Evolutionary conservation across 805 yeast genomes (phyloP).

Genomic region (Suhomyces xylopsoci): DNA sequence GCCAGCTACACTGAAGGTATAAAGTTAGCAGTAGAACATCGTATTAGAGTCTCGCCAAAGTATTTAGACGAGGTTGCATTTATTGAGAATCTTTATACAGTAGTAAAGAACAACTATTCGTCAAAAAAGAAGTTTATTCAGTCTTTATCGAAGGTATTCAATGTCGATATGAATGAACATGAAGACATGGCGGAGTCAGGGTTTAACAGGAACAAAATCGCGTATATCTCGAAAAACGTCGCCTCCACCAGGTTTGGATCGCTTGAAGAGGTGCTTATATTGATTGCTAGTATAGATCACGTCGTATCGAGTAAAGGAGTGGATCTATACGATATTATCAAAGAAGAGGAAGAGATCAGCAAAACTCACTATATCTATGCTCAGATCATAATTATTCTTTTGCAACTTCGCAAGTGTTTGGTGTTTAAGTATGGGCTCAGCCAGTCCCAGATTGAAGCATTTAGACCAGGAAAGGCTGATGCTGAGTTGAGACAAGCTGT

Average conservation of each 20-base stretch:
- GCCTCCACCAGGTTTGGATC: constrained; percentile 36
- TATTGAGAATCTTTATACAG: constrained; percentile 38
- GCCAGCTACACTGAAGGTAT: constrained; percentile 63
- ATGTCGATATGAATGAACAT: constrained; percentile 7
- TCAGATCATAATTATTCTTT: constrained; percentile 14
- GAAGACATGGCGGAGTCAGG: not conserved
- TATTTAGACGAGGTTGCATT: constrained; percentile 29
- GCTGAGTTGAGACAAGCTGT: constrained; percentile 32
- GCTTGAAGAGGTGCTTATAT: constrained; percentile 50
- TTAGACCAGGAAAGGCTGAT: constrained; percentile 27
- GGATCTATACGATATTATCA: constrained; percentile 23
- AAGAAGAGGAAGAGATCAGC: constrained; percentile 9
- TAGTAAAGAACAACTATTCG: constrained; percentile 37
- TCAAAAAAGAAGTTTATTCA: constrained; percentile 43
- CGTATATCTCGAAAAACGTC: constrained; percentile 37
- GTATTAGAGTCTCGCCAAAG: constrained; percentile 21
- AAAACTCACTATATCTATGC: constrained; percentile 9
- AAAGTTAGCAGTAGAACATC: constrained; percentile 48
- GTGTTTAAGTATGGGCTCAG: constrained; percentile 19
- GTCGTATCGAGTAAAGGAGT: constrained; percentile 41
- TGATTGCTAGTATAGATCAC: constrained; percentile 45
- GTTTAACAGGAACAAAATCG: not conserved
- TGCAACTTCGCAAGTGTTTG: constrained; percentile 18
- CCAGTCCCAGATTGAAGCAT: constrained; percentile 22
- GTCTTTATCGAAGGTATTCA: constrained; percentile 18